Base-by-base conservation (phyloP, 1,139 yeast species). In the Taphrina confusa region DNA sequence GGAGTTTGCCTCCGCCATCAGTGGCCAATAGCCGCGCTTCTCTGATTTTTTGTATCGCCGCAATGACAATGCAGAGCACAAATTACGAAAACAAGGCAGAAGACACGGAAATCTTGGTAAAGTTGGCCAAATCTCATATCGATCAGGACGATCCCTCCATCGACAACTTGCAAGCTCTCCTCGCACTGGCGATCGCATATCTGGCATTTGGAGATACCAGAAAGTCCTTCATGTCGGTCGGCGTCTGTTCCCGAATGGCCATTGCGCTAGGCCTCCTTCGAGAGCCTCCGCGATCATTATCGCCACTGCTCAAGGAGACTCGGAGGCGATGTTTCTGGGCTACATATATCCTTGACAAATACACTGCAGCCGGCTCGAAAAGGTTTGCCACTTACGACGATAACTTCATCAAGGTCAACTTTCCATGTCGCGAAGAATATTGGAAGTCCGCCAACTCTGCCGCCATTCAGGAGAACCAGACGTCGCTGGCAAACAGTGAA, bases 291-390 rank as follows among this genome's bases (percentile, higher is more conserved):
- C 42, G 20, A 11, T 6, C 25, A 2, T 6, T 37, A 12, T 18
- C 25, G 9, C 42, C 42, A n/a, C 42, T 37, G 1, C 5, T n/a
- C n/a, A 37, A 37, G 8, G 42, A 37, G 8, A 37, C 25, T 6
- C 42, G 42, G 4, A 22, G 42, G 6, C 42, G 42, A 16, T 37
- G 42, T 18, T 37, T 37, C 25, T 37, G 42, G 42, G 42, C 42
- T 4, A 37, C 42, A 4, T 37, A 37, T 25, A 37, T 37, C n/a
- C 23, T 37, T 11, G 42, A 37, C 25, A 16, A n/a, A 37, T 37
- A 37, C n/a, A 37, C 42, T 16, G 42, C 42, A 16, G 42, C 42
- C n/a, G 42, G 42, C 3, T 37, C 42, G 4, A 37, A 37, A 5
- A 22, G 42, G 4, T 37, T 37, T 18, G 42, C 42, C 2, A 37